These are phyloP conservation scores for Trypanosoma caninum DNA, from an alignment of 208 protist genomes.

Conservation along the genomic window DNA sequence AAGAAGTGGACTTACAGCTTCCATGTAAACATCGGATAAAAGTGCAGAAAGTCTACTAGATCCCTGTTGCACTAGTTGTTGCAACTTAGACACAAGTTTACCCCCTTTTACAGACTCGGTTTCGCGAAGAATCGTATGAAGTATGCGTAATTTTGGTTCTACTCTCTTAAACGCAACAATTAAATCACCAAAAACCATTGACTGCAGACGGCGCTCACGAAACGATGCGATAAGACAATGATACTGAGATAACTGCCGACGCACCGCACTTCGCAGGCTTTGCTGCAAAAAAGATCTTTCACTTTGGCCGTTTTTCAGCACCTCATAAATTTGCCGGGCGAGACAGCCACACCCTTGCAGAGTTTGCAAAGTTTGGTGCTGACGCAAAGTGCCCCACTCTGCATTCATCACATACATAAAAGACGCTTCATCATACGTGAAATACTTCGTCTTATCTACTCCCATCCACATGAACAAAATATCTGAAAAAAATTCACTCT, in stretches of 20 bases:
- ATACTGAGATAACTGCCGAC: slow-evolving; percentile 56
- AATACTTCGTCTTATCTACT: slow-evolving; percentile 38
- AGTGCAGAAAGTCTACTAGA: slow-evolving; percentile 40
- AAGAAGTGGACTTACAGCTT: slow-evolving; percentile 55
- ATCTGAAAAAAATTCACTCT: slow-evolving; percentile 40
- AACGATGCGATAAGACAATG: slow-evolving; percentile 55
- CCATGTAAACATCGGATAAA: slow-evolving; percentile 53
- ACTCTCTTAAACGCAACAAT: slow-evolving; percentile 53
- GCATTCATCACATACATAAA: slow-evolving; percentile 27
- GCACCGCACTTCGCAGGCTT: slow-evolving; percentile 46
- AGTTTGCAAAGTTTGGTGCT: slow-evolving; percentile 28
- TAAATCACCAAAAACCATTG: slow-evolving; percentile 46
- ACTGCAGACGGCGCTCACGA: slow-evolving; percentile 30
- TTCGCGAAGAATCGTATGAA: slow-evolving; percentile 42
- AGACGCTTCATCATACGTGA: slow-evolving; percentile 27
- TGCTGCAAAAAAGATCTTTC: slow-evolving; percentile 61
- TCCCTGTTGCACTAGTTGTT: slow-evolving; percentile 51
- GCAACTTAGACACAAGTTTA: slow-evolving; percentile 49
- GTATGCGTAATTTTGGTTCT: slow-evolving; percentile 50
- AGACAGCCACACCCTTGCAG: slow-evolving; percentile 47
- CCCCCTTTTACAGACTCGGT: slow-evolving; percentile 57
- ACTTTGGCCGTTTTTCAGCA: slow-evolving; percentile 26
- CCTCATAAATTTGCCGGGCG: slow-evolving; percentile 36
- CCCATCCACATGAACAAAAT: slow-evolving; percentile 73
- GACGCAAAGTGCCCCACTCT: slow-evolving; percentile 22